Conservation (phyloP, 768 basidiomycete genomes). For the Suillus ampliporus region DNA sequence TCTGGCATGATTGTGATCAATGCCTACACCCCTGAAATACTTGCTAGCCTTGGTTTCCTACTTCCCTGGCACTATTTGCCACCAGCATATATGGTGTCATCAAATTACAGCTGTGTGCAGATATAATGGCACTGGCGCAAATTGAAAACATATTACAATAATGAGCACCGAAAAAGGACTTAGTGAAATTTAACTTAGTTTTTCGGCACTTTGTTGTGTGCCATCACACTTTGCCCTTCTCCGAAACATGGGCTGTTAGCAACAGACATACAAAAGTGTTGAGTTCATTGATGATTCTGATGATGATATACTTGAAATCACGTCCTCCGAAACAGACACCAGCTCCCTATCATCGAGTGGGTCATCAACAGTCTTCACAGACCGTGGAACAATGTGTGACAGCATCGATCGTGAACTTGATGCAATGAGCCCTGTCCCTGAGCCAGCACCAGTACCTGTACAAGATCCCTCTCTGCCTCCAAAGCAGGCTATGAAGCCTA, state of each 20-base stretch:
- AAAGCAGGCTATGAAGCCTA: background rate
- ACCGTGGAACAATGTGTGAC: background rate
- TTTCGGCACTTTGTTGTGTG: too few relatives aligned
- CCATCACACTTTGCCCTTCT: too few relatives aligned
- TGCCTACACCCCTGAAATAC: constrained; percentile 45
- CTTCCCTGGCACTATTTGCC: constrained; percentile 38
- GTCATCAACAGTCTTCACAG: background rate
- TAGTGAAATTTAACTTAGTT: too few relatives aligned
- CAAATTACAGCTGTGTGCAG: constrained; percentile 31
- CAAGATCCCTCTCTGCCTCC: background rate
- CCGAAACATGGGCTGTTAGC: background rate
- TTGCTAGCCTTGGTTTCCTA: constrained; percentile 39
- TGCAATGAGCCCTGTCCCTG: too few relatives aligned
- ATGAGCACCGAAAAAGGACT: background rate
- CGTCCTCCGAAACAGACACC: background rate
- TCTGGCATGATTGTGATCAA: constrained; percentile 48
- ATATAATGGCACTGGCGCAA: background rate
- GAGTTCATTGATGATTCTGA: background rate
- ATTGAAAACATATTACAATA: background rate
- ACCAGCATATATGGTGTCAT: constrained; percentile 49
- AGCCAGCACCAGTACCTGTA: too few relatives aligned
- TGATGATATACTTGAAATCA: background rate
- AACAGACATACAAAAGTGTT: background rate
- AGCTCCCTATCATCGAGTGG: background rate
- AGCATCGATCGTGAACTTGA: constrained; percentile 1